These are phyloP conservation scores for Begonia masoniana DNA, from an alignment of 306 rosid species.

Conservation along the genomic window DNA sequence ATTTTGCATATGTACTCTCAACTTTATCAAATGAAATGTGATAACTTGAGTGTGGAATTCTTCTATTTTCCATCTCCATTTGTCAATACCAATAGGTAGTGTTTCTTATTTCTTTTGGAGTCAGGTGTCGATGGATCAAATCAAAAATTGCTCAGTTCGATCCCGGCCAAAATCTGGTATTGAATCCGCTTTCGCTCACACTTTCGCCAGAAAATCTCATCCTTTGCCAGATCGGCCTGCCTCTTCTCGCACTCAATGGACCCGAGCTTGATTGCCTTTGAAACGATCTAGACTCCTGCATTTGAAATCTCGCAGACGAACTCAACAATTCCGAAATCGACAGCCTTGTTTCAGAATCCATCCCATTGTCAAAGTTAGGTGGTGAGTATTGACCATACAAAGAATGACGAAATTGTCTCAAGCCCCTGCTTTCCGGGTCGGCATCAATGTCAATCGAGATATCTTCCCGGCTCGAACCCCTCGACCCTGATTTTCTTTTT, in stretches of 20 bases:
- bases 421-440: slow-evolving; percentile 12
- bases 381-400: slow-evolving; percentile 35
- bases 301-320: slow-evolving; percentile 23
- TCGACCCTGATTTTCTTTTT: slow-evolving; percentile 39
- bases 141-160: slow-evolving; percentile 12
- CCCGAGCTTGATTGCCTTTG: slow-evolving; percentile 59
- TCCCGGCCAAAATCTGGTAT: slow-evolving; percentile 30
- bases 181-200: slow-evolving; percentile 53
- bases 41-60: too few species aligned
- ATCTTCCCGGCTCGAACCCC: slow-evolving; percentile 30
- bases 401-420: slow-evolving; percentile 34
- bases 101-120: too few species aligned
- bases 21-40: too few species aligned
- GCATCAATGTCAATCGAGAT: slow-evolving; percentile 29
- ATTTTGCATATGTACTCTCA: too few species aligned
- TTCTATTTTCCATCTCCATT: too few species aligned
- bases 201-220: slow-evolving; percentile 55
- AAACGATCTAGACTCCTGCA: slow-evolving; percentile 34
- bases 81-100: too few species aligned
- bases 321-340: slow-evolving; percentile 37
- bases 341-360: slow-evolving; percentile 38
- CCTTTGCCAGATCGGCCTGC: slow-evolving; percentile 51
- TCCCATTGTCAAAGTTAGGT: slow-evolving; percentile 26
- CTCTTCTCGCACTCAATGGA: slow-evolving; percentile 45
- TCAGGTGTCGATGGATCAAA: too few species aligned